Conservation (phyloP, 1,284 basidiomycete species). For the Erythrobasidium hasegawianum region DNA sequence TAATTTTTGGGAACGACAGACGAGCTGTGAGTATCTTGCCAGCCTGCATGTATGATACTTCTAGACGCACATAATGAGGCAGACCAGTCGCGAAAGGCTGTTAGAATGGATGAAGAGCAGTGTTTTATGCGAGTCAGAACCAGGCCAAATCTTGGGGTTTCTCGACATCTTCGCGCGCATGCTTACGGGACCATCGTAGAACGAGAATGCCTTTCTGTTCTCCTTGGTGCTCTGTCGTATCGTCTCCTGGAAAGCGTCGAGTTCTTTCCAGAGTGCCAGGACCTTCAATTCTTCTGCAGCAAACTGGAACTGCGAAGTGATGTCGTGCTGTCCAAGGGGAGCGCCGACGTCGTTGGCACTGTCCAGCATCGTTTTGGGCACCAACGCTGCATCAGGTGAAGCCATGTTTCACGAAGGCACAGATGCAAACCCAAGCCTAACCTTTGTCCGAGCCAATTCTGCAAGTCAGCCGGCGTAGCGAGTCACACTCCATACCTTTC, state of each 20-base stretch:
- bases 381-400: not conserved
- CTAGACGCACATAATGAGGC: constrained; percentile 72
- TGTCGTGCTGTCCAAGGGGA: constrained; percentile 45
- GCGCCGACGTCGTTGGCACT: not conserved
- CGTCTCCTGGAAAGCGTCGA: constrained; percentile 95
- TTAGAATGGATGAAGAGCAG: constrained; percentile 7
- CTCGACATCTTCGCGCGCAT: not conserved
- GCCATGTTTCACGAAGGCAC: no score
- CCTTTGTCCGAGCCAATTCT: no score
- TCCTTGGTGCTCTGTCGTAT: constrained; percentile 74
- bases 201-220: constrained; percentile 81
- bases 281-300: constrained; percentile 90
- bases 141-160: no score
- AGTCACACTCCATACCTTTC: no score
- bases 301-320: constrained; percentile 76
- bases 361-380: constrained; percentile 1
- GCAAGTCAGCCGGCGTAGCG: no score
- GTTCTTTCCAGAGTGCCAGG: constrained; percentile 86
- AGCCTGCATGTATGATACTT: constrained; percentile 51
- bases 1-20: constrained; percentile 53
- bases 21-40: not conserved
- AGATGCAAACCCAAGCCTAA: no score
- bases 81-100: constrained; percentile 57
- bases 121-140: not conserved
- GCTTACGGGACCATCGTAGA: constrained; percentile 74